Evolutionary conservation across 495 filamentous ascomycete genomes (phyloP), one percentile per base, ranked within the genome.

Genomic region (Penicillium argentinense): DNA sequence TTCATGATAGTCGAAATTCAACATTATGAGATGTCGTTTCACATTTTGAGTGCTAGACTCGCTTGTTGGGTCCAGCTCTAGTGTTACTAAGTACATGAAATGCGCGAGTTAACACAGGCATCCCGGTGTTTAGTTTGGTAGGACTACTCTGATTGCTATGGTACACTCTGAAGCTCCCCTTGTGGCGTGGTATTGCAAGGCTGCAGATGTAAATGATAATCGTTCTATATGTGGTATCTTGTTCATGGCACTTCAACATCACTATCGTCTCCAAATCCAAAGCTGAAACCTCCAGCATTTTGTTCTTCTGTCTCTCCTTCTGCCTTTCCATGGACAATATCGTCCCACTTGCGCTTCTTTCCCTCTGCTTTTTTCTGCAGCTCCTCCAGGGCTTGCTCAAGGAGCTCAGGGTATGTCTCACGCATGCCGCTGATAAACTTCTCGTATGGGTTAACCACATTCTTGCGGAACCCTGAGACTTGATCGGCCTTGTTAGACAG

Each of bases 311-410:
- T 67, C 26, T 69, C 70, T 9, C 66, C 68, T 17, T 64, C 79
- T 21, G 58, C 30, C 34, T 64, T 68, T 28, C 64, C 64, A 60
- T 69, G 67, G 11, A 89, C 79, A 36, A 89, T 76, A 29, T 84
- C 76, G 49, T 95, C 87, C 93, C 93, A 98, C 58, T 87, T 93
- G 39, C 88, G 77, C 66, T 91, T 95, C 59, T 80, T 89, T 16
- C 72, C 74, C 29, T 72, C 71, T 19, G 70, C 74, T 53, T 72
- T 84, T 54, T 70, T 79, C 33, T 85, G 80, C 39, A 95, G 45
- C 53, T 88, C 83, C 7, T 70, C 68, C 11, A 86, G 60, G 9
- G 80, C 86, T 26, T 82, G 69, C 24, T 82, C 67, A 5, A 97
- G 67, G 12, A 91, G 62, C 0, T 82, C 76, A 2, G 89, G 85